Evolutionary conservation across 176 grass and related monocot species (phyloP).

Genomic region (Oryza meridionalis): DNA sequence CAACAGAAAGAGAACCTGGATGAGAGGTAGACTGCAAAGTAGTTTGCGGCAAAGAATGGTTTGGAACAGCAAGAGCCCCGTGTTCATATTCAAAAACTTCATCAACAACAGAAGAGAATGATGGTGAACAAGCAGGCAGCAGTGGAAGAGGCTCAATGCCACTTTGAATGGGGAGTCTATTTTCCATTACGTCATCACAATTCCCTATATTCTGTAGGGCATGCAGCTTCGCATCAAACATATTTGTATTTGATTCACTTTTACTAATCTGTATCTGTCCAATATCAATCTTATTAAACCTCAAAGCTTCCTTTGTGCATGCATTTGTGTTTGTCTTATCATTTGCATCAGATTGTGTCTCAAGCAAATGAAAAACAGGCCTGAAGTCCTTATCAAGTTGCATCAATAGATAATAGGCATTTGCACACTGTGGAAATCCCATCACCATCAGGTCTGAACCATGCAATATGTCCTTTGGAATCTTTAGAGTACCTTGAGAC

Average conservation of each 20-base stretch:
- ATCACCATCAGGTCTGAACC: constrained; percentile 80
- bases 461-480: constrained; percentile 67
- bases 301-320: constrained; percentile 58
- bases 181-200: constrained; percentile 56
- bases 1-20: constrained; percentile 46
- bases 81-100: constrained; percentile 82
- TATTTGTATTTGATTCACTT: constrained; percentile 59
- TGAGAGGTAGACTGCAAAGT: constrained; percentile 50
- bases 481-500: constrained; percentile 66
- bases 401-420: constrained; percentile 91
- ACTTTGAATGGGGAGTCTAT: constrained; percentile 48
- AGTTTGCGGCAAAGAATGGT: constrained; percentile 40
- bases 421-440: constrained; percentile 89
- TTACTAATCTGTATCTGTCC: constrained; percentile 69
- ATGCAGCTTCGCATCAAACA: constrained; percentile 68
- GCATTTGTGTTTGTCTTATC: constrained; percentile 62
- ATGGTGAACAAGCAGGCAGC: constrained; percentile 68
- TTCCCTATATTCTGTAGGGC: constrained; percentile 53
- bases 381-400: constrained; percentile 92
- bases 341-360: constrained; percentile 54
- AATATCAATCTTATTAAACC: constrained; percentile 74
- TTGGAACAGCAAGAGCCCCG: constrained; percentile 36
- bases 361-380: constrained; percentile 85
- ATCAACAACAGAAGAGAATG: constrained; percentile 94
- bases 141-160: constrained; percentile 52